phyloP scores from a whole-genome alignment of 169 alveolate genomes.

The Theileria sp. region DNA sequence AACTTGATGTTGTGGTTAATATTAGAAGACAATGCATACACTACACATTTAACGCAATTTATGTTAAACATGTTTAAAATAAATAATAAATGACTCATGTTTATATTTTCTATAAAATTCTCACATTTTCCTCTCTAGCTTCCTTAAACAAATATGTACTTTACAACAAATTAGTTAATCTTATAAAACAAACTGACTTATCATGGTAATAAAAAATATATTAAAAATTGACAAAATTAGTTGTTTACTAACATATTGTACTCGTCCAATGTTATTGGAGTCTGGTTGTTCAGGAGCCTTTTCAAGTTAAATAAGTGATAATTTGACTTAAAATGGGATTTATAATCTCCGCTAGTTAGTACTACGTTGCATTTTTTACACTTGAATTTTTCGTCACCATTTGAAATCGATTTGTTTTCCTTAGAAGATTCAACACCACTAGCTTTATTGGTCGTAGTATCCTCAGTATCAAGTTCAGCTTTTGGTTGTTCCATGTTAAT shows the following conservation, averaged over 20 bases:
- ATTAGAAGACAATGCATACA: neutral
- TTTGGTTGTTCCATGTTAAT: neutral
- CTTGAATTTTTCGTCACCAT: slow-evolving; percentile 42
- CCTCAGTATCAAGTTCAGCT: neutral
- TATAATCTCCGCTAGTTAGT: slow-evolving; percentile 21
- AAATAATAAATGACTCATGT: neutral
- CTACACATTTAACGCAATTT: neutral
- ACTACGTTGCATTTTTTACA: slow-evolving; percentile 73
- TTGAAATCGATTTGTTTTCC: neutral
- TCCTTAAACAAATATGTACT: neutral
- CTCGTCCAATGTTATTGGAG: slow-evolving; percentile 78
- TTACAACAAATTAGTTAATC: too few relatives aligned
- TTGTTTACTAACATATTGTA: slow-evolving; percentile 20
- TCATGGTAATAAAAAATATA: neutral
- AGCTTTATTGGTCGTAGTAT: neutral
- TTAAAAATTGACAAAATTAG: neutral
- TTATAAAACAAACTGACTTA: too few relatives aligned
- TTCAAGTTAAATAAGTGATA: slow-evolving; percentile 80
- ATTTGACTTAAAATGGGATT: slow-evolving; percentile 79
- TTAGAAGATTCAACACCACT: neutral
- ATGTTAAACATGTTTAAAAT: neutral
- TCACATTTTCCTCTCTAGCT: neutral
- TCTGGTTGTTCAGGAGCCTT: slow-evolving; percentile 73
- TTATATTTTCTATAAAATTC: neutral
- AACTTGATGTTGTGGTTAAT: neutral